Conservation (phyloP, 352 stramenopile genomes). For the Phytophthora citrophthora region DNA sequence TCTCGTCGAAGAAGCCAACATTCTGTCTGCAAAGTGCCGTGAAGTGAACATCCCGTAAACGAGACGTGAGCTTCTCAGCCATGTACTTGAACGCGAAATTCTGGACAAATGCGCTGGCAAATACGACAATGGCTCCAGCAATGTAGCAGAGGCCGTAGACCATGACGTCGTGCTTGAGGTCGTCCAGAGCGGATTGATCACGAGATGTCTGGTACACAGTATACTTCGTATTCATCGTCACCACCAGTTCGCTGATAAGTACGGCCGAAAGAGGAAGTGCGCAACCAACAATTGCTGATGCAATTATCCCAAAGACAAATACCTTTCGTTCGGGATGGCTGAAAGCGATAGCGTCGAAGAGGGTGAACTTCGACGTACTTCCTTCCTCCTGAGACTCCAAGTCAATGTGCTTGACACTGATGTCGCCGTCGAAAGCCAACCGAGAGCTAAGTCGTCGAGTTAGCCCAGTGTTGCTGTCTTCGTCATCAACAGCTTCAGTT, state of each 20-base stretch:
- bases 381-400: neutral
- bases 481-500: conserved; percentile 1
- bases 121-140: conserved; percentile 9
- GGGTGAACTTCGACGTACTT: neutral
- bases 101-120: conserved; percentile 36
- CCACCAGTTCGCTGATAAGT: conserved; percentile 30
- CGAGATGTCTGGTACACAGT: conserved; percentile 28
- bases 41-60: conserved; percentile 59
- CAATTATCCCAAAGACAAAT: neutral
- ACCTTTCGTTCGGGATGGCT: neutral
- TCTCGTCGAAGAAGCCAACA: neutral
- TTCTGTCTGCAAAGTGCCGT: neutral
- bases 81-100: conserved; percentile 60
- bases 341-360: neutral
- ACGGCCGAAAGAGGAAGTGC: conserved; percentile 1
- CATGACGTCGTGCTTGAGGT: conserved; percentile 35
- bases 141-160: neutral
- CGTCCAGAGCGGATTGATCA: conserved; percentile 43
- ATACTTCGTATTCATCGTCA: conserved; percentile 22
- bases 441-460: neutral
- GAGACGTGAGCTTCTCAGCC: conserved; percentile 53
- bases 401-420: neutral
- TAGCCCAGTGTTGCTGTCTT: neutral
- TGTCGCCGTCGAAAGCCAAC: neutral
- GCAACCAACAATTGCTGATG: neutral